Evolutionary conservation across 148 eudicot species (phyloP).

Genomic region (Polygonum aviculare): DNA sequence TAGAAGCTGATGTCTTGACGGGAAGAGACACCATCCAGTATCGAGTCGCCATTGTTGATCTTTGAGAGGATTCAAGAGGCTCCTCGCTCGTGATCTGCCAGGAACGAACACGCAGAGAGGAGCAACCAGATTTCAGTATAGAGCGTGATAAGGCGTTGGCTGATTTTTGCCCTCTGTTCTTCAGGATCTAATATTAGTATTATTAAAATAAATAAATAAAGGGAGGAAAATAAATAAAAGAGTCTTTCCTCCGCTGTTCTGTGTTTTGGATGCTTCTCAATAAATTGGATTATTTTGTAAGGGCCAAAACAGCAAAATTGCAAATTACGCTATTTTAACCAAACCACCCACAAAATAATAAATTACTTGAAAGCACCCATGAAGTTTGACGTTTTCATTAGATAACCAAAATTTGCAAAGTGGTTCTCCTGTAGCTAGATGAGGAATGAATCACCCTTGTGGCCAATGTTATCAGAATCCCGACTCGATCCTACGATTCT

Average conservation of each 20-base stretch:
- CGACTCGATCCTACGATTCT: too few relatives aligned
- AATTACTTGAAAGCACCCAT: background rate
- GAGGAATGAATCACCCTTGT: too few relatives aligned
- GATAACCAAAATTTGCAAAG: too few relatives aligned
- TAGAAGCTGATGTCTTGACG: conserved; percentile 43
- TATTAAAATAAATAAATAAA: background rate
- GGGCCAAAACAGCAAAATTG: background rate
- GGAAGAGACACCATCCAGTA: conserved; percentile 94
- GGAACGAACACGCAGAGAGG: background rate
- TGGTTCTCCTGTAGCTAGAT: too few relatives aligned
- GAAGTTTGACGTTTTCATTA: background rate
- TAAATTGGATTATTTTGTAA: background rate
- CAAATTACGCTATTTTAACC: background rate
- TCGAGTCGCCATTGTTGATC: conserved; percentile 62
- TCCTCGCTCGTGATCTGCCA: conserved; percentile 7
- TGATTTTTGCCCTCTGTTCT: conserved; percentile 3
- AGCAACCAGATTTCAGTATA: conserved; percentile 6
- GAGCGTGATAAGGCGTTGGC: conserved; percentile 9
- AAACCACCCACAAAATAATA: background rate
- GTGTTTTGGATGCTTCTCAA: conserved; percentile 7
- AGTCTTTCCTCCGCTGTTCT: background rate
- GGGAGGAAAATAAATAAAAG: background rate
- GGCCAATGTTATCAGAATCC: too few relatives aligned
- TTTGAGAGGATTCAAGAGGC: background rate
- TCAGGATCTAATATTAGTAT: background rate